phyloP scores from a whole-genome alignment of 371 early-diverging fungal genomes.

The Syncephalis plumigaleata region DNA sequence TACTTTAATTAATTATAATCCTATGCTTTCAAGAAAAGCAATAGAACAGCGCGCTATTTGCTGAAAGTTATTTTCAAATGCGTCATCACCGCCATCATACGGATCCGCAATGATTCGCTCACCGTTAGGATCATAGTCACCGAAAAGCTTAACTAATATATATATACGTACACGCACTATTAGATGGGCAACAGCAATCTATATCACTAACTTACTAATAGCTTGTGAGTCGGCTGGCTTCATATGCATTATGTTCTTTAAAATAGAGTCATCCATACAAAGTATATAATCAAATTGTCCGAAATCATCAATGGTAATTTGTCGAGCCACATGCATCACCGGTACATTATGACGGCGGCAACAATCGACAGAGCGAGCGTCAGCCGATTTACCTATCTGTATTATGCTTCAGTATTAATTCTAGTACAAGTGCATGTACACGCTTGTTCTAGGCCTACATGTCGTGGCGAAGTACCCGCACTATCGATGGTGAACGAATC shows the following conservation, averaged over 20 bases:
- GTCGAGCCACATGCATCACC: slow-evolving; percentile 60
- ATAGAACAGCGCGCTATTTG: slow-evolving; percentile 57
- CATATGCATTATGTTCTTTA: slow-evolving; percentile 33
- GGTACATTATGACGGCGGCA: slow-evolving; percentile 58
- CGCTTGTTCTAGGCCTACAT: too few relatives aligned
- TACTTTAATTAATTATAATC: slow-evolving; percentile 16
- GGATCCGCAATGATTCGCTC: slow-evolving; percentile 70
- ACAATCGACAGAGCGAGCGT: slow-evolving; percentile 44
- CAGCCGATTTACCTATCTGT: slow-evolving; percentile 35
- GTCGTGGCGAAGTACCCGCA: slow-evolving; percentile 75
- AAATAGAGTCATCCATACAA: slow-evolving; percentile 71
- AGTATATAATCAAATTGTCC: slow-evolving; percentile 65
- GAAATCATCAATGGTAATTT: slow-evolving; percentile 42
- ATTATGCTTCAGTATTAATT: too few relatives aligned
- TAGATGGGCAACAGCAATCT: too few relatives aligned
- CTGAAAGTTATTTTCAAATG: slow-evolving; percentile 72
- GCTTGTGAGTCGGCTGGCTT: slow-evolving; percentile 25
- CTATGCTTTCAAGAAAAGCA: slow-evolving; percentile 35
- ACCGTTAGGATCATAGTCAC: slow-evolving; percentile 61
- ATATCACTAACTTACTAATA: too few relatives aligned
- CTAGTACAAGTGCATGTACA: too few relatives aligned
- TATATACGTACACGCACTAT: too few relatives aligned
- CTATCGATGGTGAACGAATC: slow-evolving; percentile 63
- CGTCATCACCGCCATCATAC: slow-evolving; percentile 78
- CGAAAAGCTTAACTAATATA: slow-evolving; percentile 74